These are phyloP conservation scores for Huntiella abstrusa DNA, from an alignment of 2,329 filamentous ascomycete species.

Conservation along the genomic window DNA sequence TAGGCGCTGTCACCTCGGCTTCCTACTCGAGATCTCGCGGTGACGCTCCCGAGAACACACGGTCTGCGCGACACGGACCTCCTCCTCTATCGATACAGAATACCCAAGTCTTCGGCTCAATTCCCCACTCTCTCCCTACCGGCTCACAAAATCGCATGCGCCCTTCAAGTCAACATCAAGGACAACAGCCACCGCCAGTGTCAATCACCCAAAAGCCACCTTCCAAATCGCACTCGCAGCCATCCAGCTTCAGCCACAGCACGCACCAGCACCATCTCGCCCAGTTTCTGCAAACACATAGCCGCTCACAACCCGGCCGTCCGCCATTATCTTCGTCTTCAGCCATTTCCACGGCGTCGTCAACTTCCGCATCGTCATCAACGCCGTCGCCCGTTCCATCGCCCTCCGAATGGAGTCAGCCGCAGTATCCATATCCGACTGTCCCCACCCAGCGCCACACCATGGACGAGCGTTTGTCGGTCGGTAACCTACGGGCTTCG, in stretches of 20 bases:
- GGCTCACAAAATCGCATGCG: slow-evolving; percentile 5
- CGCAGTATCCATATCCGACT: slow-evolving; percentile 1
- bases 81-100: slow-evolving; percentile 9
- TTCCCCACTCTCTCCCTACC: not conserved
- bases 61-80: slow-evolving; percentile 7
- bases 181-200: not conserved
- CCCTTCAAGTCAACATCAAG: slow-evolving; percentile 7
- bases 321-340: slow-evolving; percentile 1
- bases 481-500: slow-evolving; percentile 7
- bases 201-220: not conserved
- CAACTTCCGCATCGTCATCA: slow-evolving; percentile 3
- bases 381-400: slow-evolving; percentile 6
- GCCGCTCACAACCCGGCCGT: not conserved
- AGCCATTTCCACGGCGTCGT: slow-evolving; percentile 5
- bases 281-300: slow-evolving; percentile 1
- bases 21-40: not conserved
- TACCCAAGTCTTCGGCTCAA: not conserved
- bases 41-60: slow-evolving; percentile 1
- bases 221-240: not conserved
- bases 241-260: slow-evolving; percentile 1
- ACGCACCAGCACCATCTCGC: slow-evolving; percentile 1
- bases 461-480: slow-evolving; percentile 10
- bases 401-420: slow-evolving; percentile 6
- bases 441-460: slow-evolving; percentile 6
- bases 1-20: not conserved